Evolutionary conservation across 2,329 filamentous ascomycete species (phyloP).

Genomic region (Fusarium tupiense): DNA sequence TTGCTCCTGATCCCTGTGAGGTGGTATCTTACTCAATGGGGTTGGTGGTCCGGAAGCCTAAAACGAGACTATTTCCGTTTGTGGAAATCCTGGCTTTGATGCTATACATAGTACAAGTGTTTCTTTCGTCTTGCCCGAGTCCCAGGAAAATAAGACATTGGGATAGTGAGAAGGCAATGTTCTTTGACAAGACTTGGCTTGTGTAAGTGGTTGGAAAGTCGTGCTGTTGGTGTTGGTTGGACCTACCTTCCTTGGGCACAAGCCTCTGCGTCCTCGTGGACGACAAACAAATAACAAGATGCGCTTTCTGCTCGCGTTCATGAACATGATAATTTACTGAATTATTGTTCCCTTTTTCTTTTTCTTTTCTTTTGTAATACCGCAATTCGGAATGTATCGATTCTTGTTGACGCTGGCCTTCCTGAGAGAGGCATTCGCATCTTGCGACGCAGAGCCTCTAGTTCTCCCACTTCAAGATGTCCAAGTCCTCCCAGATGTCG

Average conservation of each 20-base stretch:
- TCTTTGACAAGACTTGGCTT: background rate
- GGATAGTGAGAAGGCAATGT: accelerated
- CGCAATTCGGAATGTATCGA: background rate
- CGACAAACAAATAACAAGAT: background rate
- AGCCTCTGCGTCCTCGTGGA: background rate
- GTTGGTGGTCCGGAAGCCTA: background rate
- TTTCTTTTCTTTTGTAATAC: background rate
- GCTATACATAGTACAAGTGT: background rate
- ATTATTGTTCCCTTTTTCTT: background rate
- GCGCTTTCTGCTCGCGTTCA: background rate
- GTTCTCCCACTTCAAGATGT: constrained; percentile 32
- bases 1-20: background rate
- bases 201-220: background rate
- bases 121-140: background rate
- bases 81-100: background rate
- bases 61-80: background rate
- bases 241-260: background rate
- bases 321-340: background rate
- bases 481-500: constrained; percentile 36
- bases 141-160: background rate
- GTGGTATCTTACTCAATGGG: background rate
- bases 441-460: constrained; percentile 26
- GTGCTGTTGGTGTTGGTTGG: background rate
- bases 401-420: background rate
- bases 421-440: background rate